Evolutionary conservation across 106 monocot genomes (phyloP), one percentile per base, ranked within the genome.

Genomic region (Dioscorea dumetorum): DNA sequence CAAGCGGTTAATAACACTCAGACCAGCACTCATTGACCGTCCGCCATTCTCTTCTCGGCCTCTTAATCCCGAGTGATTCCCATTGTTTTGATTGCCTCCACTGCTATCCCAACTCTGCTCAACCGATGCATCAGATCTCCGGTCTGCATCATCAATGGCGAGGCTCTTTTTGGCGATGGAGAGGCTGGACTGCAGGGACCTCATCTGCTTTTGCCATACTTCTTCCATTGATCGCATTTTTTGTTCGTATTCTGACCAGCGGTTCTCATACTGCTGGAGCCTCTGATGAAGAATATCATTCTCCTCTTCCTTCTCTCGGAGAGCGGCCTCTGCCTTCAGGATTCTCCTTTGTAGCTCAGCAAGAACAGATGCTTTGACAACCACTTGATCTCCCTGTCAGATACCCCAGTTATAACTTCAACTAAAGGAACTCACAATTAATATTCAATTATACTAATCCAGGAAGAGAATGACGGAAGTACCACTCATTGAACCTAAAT

Each of bases 181-280:
- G 66, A 99, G 79, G 64, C 93, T 90, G 2, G 82, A 81, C 51
- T 99, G 97, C 24, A 99, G 58, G 2, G 97, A 92, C 32, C 78
- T 73, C 97, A 99, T 93, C 67, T 99, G 97, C 53, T 83, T 89
- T 77, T 99, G 97, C 97, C 97, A 99, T 35, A 93, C 73, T 69
- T 99, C 97, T 70, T 99, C 97, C 97, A 99, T 99, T 60, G 93
- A 87, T 61, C 67, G 83, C 97, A 99, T 99, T 51, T 93, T 99
- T 67, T 82, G 78, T 67, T 99, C 92, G n/a, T 99, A 99, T 18
- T 83, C 97, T 7, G 85, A 80, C 97, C 97, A 99, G 5, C 90
- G 74, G 62, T 33, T 81, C 53, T 93, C 92, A 3, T 99, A 99
- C 72, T 93, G 91, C 33, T 85, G 87, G 28, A 99, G 80, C 41